These are phyloP conservation scores for Pythium myriotylum DNA, from an alignment of 352 stramenopile genomes.

Conservation along the genomic window DNA sequence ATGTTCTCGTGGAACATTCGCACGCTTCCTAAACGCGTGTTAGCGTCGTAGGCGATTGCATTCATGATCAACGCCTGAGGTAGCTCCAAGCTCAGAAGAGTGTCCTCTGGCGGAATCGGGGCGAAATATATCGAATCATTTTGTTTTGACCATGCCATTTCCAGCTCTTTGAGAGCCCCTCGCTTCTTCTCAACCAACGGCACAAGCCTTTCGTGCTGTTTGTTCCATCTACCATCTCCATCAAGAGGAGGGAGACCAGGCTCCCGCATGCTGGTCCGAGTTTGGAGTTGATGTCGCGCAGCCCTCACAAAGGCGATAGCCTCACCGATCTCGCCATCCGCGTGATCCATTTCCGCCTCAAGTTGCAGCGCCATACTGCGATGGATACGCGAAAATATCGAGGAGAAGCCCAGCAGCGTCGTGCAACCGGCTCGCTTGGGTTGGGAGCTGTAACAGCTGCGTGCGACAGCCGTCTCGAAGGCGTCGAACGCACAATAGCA, in stretches of 20 bases:
- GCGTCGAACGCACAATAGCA: slow-evolving; percentile 27
- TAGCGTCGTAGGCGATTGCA: slow-evolving; percentile 18
- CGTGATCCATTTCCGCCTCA: slow-evolving; percentile 28
- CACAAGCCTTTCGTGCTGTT: slow-evolving; percentile 11
- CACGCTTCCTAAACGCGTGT: slow-evolving; percentile 17
- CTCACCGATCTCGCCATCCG: slow-evolving; percentile 25
- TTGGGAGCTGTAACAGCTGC: slow-evolving; percentile 19
- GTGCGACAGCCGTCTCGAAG: slow-evolving; percentile 28
- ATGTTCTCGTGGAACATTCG: slow-evolving; percentile 14
- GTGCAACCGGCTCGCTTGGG: slow-evolving; percentile 13
- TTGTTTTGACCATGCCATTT: slow-evolving; percentile 23
- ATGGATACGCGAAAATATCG: slow-evolving; percentile 39
- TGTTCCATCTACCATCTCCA: slow-evolving; percentile 6
- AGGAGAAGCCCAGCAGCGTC: slow-evolving; percentile 30
- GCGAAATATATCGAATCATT: slow-evolving; percentile 42
- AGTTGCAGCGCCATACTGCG: slow-evolving; percentile 32
- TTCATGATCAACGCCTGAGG: slow-evolving; percentile 42
- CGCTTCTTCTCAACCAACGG: slow-evolving; percentile 24
- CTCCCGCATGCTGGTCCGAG: slow-evolving; percentile 28
- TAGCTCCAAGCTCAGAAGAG: slow-evolving; percentile 22
- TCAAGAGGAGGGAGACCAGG: slow-evolving; percentile 25
- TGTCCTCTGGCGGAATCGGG: slow-evolving; percentile 25
- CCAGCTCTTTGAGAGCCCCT: slow-evolving; percentile 6
- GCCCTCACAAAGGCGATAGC: slow-evolving; percentile 32
- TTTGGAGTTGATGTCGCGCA: slow-evolving; percentile 27